These are phyloP conservation scores for Penicillium frequentans DNA, from an alignment of 2,329 filamentous ascomycete species.

Conservation along the genomic window DNA sequence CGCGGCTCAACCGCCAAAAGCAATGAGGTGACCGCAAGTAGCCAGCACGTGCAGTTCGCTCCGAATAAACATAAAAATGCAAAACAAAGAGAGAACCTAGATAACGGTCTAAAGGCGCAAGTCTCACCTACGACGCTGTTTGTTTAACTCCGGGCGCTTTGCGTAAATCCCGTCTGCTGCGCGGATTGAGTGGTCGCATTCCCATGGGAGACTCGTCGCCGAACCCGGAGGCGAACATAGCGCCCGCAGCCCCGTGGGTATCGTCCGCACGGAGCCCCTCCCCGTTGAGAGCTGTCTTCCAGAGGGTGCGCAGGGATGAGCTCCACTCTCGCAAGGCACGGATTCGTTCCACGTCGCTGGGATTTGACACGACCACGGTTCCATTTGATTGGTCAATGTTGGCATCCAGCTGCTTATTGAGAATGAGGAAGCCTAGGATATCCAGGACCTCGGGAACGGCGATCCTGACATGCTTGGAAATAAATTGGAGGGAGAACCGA, in stretches of 20 bases:
- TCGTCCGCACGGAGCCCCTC: slow-evolving; percentile 62
- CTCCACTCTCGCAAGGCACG: slow-evolving; percentile 73
- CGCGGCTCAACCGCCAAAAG: slow-evolving; percentile 7
- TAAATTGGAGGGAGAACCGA: slow-evolving; percentile 82
- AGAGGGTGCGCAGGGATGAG: slow-evolving; percentile 67
- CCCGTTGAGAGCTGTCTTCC: slow-evolving; percentile 69
- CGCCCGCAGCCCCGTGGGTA: slow-evolving; percentile 22
- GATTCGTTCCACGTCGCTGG: slow-evolving; percentile 68
- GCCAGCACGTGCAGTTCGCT: neutral
- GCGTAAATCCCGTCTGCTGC: slow-evolving; percentile 27
- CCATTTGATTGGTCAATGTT: slow-evolving; percentile 88
- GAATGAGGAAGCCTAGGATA: slow-evolving; percentile 90
- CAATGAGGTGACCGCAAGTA: neutral
- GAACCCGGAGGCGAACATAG: slow-evolving; percentile 32
- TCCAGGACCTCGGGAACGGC: slow-evolving; percentile 85
- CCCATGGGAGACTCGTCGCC: slow-evolving; percentile 29
- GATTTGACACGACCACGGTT: slow-evolving; percentile 75
- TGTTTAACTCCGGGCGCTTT: slow-evolving; percentile 13
- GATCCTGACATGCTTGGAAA: slow-evolving; percentile 85
- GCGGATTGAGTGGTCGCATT: slow-evolving; percentile 21
- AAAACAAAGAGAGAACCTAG: neutral
- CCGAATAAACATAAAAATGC: neutral
- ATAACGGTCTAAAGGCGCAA: neutral
- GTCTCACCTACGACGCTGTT: neutral
- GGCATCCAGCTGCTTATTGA: slow-evolving; percentile 82